Percentiles rank a stretch among this genome's conserved stretches.
Conservation (phyloP, 2,329 filamentous ascomycete species). For the Colletotrichum tabaci region DNA sequence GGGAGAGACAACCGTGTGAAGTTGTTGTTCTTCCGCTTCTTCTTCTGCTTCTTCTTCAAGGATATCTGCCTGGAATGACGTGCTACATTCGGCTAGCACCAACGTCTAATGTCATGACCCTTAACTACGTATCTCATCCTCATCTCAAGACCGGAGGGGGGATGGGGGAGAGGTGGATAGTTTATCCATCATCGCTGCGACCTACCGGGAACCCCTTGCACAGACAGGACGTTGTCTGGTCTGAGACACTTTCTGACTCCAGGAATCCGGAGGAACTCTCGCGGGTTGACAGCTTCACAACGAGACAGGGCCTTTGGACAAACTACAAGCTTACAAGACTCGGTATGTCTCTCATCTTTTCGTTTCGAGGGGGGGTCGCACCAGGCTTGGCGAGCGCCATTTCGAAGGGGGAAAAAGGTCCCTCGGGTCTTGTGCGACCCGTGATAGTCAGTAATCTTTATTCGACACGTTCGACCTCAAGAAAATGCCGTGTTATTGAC, state of each 20-base stretch:
- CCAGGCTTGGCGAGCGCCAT: not conserved
- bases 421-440: not conserved
- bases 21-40: not conserved
- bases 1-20: constrained; percentile 25
- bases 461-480: not conserved
- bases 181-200: not conserved
- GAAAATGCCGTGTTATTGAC: too few species aligned
- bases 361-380: not conserved
- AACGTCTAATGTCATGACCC: not conserved
- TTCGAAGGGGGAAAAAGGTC: not conserved
- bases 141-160: too few species aligned
- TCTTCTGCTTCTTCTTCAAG: not conserved
- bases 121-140: too few species aligned
- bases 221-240: constrained; percentile 1
- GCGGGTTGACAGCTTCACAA: not conserved
- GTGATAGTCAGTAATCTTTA: not conserved
- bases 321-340: too few species aligned
- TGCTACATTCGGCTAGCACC: constrained; percentile 17
- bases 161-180: not conserved
- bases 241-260: constrained; percentile 30
- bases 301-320: not conserved
- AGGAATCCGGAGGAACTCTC: constrained; percentile 20
- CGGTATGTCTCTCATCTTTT: not conserved
- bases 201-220: constrained; percentile 7
- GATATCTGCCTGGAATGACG: constrained; percentile 26